These are phyloP conservation scores for Tilletia indica DNA, from an alignment of 1,284 basidiomycete genomes.

Conservation along the genomic window DNA sequence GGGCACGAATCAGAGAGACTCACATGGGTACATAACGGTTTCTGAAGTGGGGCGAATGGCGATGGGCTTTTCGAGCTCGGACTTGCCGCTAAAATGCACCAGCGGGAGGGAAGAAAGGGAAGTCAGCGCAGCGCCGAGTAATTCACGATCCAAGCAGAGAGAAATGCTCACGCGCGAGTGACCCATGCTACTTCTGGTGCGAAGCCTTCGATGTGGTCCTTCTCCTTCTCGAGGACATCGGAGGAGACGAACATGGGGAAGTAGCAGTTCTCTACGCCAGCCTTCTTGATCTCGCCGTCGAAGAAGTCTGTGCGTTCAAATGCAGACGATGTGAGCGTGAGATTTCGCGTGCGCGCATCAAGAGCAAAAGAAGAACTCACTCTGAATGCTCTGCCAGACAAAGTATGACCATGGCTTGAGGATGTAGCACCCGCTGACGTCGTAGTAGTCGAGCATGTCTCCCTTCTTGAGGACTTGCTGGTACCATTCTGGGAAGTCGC, in stretches of 20 bases:
- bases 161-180: constrained; percentile 75
- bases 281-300: constrained; percentile 73
- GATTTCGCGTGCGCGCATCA: not conserved
- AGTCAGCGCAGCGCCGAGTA: not conserved
- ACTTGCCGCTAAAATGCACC: constrained; percentile 68
- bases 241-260: constrained; percentile 98
- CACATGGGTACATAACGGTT: constrained; percentile 90
- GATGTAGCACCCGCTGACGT: constrained; percentile 97
- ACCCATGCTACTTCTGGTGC: constrained; percentile 99
- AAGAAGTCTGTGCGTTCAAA: constrained; percentile 30
- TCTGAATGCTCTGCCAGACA: constrained; percentile 94
- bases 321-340: not conserved
- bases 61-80: constrained; percentile 93
- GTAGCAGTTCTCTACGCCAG: constrained; percentile 95
- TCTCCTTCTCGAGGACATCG: constrained; percentile 91
- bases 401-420: constrained; percentile 95
- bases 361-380: constrained; percentile 56
- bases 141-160: not conserved
- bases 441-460: constrained; percentile 99
- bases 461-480: constrained; percentile 89
- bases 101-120: not conserved
- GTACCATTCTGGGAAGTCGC: constrained; percentile 55
- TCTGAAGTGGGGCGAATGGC: constrained; percentile 98
- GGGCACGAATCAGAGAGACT: constrained; percentile 58
- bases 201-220: constrained; percentile 99